These are phyloP conservation scores for Aristolochia californica DNA, from an alignment of 164 flowering plant genomes.

Conservation along the genomic window DNA sequence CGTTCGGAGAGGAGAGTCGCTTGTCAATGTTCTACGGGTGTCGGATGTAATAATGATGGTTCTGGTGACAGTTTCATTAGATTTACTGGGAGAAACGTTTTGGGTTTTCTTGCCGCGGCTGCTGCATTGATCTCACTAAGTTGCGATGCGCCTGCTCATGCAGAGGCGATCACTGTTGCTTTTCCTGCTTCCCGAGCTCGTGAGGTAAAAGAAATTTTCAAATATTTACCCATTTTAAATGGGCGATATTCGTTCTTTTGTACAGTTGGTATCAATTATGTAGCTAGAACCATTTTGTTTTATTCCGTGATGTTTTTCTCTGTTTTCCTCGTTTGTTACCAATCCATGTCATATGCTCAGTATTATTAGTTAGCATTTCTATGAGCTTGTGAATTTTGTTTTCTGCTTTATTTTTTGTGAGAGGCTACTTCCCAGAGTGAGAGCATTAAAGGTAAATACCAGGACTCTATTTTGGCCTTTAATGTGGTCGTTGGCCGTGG, in stretches of 20 bases:
- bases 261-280: neutral
- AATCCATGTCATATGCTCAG: neutral
- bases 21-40: neutral
- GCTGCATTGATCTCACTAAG: constrained; percentile 30
- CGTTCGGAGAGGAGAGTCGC: neutral
- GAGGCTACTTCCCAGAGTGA: no score
- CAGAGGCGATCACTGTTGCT: constrained; percentile 82
- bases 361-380: neutral
- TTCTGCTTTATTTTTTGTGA: no score
- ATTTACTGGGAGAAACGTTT: constrained; percentile 27
- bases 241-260: neutral
- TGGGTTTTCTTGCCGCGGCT: constrained; percentile 60
- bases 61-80: constrained; percentile 9
- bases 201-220: constrained; percentile 42
- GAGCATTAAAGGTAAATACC: no score
- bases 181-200: constrained; percentile 87
- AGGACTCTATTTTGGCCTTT: neutral
- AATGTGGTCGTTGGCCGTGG: neutral
- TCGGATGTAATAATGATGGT: neutral
- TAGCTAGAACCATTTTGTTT: neutral
- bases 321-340: neutral
- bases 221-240: neutral
- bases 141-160: constrained; percentile 48
- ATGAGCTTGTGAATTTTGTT: neutral
- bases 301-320: neutral